Evolutionary conservation across 2,329 filamentous ascomycete species (phyloP).

Genomic region (Tothia fuscella): DNA sequence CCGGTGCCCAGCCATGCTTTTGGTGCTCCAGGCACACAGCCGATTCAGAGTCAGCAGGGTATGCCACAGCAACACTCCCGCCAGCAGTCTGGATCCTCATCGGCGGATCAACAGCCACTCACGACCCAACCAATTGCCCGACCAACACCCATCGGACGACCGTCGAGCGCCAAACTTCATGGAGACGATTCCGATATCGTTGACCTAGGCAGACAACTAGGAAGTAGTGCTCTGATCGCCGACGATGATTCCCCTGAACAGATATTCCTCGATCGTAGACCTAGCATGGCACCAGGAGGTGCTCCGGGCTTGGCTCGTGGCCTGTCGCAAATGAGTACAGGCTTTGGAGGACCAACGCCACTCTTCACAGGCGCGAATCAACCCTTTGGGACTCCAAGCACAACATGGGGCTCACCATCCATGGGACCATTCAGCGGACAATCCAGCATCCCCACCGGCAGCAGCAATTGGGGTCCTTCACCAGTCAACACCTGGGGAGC

Average conservation of each 20-base stretch:
- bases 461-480: constrained; percentile 2
- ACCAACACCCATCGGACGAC: constrained; percentile 78
- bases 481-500: background rate
- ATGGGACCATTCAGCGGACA: background rate
- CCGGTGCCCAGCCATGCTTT: background rate
- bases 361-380: constrained; percentile 7
- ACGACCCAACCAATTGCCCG: constrained; percentile 61
- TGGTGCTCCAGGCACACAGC: background rate
- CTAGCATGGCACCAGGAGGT: constrained; percentile 24
- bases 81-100: constrained; percentile 56
- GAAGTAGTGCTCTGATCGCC: constrained; percentile 76
- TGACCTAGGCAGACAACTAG: constrained; percentile 65
- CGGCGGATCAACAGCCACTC: constrained; percentile 31
- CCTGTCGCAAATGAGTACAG: constrained; percentile 24
- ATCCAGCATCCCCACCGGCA: background rate
- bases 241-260: constrained; percentile 56
- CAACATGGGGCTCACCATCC: constrained; percentile 2
- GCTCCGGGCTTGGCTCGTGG: constrained; percentile 19
- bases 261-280: constrained; percentile 19
- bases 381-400: constrained; percentile 1
- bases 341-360: constrained; percentile 18
- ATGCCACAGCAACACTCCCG: constrained; percentile 46
- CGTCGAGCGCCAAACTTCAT: constrained; percentile 55
- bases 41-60: background rate
- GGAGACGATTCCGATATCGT: constrained; percentile 48